A percentile compares a stretch with the other conserved stretches of the same genome.
Conservation (phyloP, 2,329 filamentous ascomycete genomes). For the Mycosphaerella sp. region DNA sequence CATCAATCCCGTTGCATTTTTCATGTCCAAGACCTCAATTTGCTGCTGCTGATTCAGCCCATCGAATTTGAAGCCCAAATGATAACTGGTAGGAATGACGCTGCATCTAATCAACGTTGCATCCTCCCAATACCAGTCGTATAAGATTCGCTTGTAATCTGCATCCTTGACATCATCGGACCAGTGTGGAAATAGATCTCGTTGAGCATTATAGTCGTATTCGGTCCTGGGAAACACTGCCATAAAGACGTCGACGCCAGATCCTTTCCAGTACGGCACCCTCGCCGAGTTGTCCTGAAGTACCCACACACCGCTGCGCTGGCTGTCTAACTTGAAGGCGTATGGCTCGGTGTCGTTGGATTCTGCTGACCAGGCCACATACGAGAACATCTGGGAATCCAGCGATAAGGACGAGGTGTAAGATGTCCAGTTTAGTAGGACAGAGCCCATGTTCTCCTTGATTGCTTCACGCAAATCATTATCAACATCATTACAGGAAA, state of each 20-base stretch:
- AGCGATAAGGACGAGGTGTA: too few species aligned
- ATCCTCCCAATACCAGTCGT: slow-evolving; percentile 11
- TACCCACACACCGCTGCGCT: background rate
- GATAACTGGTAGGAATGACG: slow-evolving; percentile 1
- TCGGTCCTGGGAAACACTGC: slow-evolving; percentile 1
- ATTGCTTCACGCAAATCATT: background rate
- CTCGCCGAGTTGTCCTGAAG: background rate
- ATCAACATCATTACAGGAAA: slow-evolving; percentile 6
- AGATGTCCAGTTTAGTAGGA: too few species aligned
- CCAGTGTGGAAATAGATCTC: too few species aligned
- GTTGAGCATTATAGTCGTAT: background rate
- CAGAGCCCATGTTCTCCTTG: slow-evolving; percentile 1
- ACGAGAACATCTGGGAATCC: slow-evolving; percentile 5
- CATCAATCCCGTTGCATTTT: background rate
- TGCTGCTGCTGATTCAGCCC: slow-evolving; percentile 7
- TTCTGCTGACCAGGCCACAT: slow-evolving; percentile 10
- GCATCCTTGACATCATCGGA: background rate
- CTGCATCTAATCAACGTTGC: slow-evolving; percentile 9
- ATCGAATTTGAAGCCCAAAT: slow-evolving; percentile 6
- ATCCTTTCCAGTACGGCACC: background rate
- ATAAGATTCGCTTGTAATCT: background rate
- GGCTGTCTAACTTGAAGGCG: background rate
- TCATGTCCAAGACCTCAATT: background rate
- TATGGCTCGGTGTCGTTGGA: background rate
- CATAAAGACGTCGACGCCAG: slow-evolving; percentile 1